Conservation (phyloP, 2,329 filamentous ascomycete species). For the Paecilomyces sp. region DNA sequence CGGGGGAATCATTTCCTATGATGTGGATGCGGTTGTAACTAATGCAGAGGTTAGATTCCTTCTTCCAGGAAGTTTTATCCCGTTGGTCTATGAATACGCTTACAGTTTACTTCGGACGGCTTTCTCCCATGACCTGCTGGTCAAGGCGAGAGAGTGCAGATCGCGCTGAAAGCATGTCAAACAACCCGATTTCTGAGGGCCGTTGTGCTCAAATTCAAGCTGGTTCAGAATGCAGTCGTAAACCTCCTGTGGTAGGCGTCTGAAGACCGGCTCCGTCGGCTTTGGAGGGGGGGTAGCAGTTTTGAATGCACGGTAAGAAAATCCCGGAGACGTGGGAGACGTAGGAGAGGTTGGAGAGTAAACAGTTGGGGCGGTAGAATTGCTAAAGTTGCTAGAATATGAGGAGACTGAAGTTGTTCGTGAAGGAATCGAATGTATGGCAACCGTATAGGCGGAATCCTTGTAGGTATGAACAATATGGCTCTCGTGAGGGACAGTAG, state of each 20-base stretch:
- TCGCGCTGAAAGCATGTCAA: constrained; percentile 49
- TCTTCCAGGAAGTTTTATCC: neutral
- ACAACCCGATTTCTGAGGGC: constrained; percentile 36
- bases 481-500: constrained; percentile 17
- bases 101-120: constrained; percentile 46
- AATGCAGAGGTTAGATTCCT: constrained; percentile 5
- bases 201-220: constrained; percentile 40
- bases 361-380: constrained; percentile 29
- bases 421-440: constrained; percentile 22
- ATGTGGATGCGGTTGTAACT: constrained; percentile 47
- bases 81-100: constrained; percentile 12
- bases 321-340: constrained; percentile 9
- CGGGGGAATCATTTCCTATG: constrained; percentile 39
- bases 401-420: constrained; percentile 29
- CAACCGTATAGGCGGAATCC: constrained; percentile 19
- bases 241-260: constrained; percentile 45
- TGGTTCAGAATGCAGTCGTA: constrained; percentile 50
- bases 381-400: constrained; percentile 29
- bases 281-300: constrained; percentile 26
- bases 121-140: constrained; percentile 51
- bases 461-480: constrained; percentile 19
- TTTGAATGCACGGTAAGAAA: constrained; percentile 30
- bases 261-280: constrained; percentile 28
- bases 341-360: constrained; percentile 31
- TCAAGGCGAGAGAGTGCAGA: constrained; percentile 46